Conservation (phyloP, 2,329 filamentous ascomycete genomes). For the Alternaria triticina region DNA sequence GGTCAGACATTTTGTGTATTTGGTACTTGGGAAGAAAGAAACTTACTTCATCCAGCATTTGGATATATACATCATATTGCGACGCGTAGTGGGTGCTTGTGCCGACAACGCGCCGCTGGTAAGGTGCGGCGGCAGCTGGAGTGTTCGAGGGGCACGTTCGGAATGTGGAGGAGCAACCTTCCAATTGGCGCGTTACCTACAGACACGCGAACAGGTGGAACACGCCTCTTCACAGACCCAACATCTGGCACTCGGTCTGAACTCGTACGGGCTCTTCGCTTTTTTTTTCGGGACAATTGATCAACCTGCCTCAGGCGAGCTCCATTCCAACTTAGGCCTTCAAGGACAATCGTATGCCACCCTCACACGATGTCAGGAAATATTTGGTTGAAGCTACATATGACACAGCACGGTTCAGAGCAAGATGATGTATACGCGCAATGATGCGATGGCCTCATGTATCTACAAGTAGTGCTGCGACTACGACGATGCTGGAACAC, state of each 20-base stretch:
- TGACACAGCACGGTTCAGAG: background rate
- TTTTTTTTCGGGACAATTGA: background rate
- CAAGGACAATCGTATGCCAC: background rate
- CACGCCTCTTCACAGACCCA: background rate
- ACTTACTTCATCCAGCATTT: slow-evolving; percentile 1
- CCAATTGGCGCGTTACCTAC: background rate
- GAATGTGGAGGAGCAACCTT: slow-evolving; percentile 24
- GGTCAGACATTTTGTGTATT: slow-evolving; percentile 29
- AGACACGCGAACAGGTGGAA: background rate
- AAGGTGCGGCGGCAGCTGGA: slow-evolving; percentile 4
- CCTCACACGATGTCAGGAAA: background rate
- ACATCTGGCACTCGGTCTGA: background rate
- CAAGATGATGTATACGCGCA: background rate
- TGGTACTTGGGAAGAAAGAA: background rate
- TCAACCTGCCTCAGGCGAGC: background rate
- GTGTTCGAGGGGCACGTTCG: slow-evolving; percentile 18
- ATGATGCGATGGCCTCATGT: background rate
- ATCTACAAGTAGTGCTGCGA: background rate
- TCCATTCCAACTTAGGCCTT: background rate
- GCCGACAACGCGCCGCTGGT: slow-evolving; percentile 7
- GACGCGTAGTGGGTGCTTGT: slow-evolving; percentile 15
- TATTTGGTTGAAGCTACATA: background rate
- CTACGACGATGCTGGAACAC: slow-evolving; percentile 37
- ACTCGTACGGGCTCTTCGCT: background rate
- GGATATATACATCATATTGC: slow-evolving; percentile 22